Percentiles rank a stretch among this genome's conserved stretches.
Evolutionary conservation across 2,329 filamentous ascomycete genomes (phyloP).

Genomic region (Dendryphion nanum): DNA sequence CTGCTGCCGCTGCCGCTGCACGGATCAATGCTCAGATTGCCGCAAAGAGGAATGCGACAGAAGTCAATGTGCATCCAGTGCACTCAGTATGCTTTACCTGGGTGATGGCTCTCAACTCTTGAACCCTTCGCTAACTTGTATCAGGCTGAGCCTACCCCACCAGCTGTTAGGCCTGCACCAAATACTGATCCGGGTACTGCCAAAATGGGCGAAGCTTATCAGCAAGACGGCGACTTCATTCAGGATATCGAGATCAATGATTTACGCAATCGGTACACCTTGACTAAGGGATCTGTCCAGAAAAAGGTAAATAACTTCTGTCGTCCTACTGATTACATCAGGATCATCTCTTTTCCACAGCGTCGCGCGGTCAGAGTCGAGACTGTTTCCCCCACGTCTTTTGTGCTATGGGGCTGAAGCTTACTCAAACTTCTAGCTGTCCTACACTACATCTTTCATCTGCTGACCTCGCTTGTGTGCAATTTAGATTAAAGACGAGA

Average conservation of each 20-base stretch:
- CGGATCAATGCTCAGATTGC: conserved; percentile 49
- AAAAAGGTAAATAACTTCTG: conserved; percentile 96
- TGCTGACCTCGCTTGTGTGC: conserved; percentile 89
- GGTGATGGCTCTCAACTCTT: no score
- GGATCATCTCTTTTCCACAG: conserved; percentile 28
- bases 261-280: conserved; percentile 89
- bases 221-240: conserved; percentile 95
- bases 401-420: conserved; percentile 44
- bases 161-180: conserved; percentile 55
- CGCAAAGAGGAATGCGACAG: conserved; percentile 79
- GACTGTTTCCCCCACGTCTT: no score
- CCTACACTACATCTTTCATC: conserved; percentile 68
- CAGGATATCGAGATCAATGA: conserved; percentile 99
- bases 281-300: conserved; percentile 96
- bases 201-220: conserved; percentile 78
- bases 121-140: conserved; percentile 11
- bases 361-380: conserved; percentile 22
- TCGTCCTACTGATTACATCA: conserved; percentile 65
- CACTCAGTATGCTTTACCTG: conserved; percentile 51
- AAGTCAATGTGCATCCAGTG: conserved; percentile 85
- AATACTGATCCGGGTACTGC: conserved; percentile 46
- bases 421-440: conserved; percentile 47
- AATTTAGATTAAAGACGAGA: conserved; percentile 99
- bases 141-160: conserved; percentile 46
- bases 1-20: conserved; percentile 75